Evolutionary conservation across 2,329 filamentous ascomycete genomes (phyloP).

Genomic region (Aureobasidium sp.): DNA sequence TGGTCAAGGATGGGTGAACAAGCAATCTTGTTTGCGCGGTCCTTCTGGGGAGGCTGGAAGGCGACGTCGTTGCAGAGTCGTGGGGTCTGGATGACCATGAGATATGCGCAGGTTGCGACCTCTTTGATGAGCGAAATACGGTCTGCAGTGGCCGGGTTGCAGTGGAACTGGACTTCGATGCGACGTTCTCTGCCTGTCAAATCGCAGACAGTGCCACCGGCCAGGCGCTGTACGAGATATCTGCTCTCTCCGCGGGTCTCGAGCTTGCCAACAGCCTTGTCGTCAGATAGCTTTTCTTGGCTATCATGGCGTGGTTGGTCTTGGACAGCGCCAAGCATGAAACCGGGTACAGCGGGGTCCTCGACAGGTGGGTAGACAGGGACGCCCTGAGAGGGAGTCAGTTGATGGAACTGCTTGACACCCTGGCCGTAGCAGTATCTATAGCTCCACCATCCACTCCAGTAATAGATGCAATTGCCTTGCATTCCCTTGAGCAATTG

Average conservation of each 20-base stretch:
- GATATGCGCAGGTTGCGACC: slow-evolving; percentile 78
- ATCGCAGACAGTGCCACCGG: slow-evolving; percentile 75
- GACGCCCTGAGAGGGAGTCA: slow-evolving; percentile 60
- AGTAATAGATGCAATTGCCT: slow-evolving; percentile 71
- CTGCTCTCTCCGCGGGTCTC: slow-evolving; percentile 76
- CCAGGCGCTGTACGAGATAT: slow-evolving; percentile 76
- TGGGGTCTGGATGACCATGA: slow-evolving; percentile 88
- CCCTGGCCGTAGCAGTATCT: slow-evolving; percentile 85
- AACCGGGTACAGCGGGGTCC: slow-evolving; percentile 68
- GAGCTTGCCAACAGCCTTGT: slow-evolving; percentile 35
- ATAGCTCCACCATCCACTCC: slow-evolving; percentile 93
- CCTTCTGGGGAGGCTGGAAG: slow-evolving; percentile 73
- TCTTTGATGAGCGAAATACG: slow-evolving; percentile 91
- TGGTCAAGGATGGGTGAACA: slow-evolving; percentile 64
- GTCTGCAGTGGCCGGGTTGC: slow-evolving; percentile 65
- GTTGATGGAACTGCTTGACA: slow-evolving; percentile 83
- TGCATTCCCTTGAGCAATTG: slow-evolving; percentile 72
- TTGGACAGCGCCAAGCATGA: slow-evolving; percentile 60
- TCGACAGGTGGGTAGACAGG: slow-evolving; percentile 63
- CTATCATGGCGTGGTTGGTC: slow-evolving; percentile 21
- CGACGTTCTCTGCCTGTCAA: slow-evolving; percentile 72
- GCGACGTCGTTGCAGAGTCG: slow-evolving; percentile 80
- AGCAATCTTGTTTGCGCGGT: slow-evolving; percentile 65
- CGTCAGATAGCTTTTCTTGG: slow-evolving; percentile 19
- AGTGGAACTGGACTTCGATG: slow-evolving; percentile 77